Evolutionary conservation across 345 rosid species (phyloP).

Genomic region (Citrus glauca): DNA sequence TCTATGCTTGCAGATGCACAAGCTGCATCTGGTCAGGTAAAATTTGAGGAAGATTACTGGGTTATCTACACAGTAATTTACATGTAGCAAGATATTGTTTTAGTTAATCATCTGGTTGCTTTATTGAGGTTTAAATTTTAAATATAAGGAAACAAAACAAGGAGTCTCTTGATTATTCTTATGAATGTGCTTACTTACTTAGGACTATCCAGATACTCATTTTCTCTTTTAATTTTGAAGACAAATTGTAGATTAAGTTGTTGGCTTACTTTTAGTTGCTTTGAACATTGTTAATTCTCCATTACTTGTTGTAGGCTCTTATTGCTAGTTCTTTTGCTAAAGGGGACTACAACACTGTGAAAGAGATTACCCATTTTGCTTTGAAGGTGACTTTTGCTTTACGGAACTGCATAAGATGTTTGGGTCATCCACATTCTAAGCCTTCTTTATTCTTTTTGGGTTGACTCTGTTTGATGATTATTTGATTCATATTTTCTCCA

Average conservation of each 20-base stretch:
- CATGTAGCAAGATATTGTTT: not conserved
- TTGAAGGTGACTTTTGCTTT: conserved; percentile 27
- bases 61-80: not conserved
- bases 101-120: not conserved
- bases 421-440: not conserved
- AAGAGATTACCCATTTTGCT: conserved; percentile 31
- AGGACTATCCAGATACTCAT: too few species aligned
- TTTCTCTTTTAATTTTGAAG: not conserved
- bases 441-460: not conserved
- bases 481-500: conserved; percentile 13
- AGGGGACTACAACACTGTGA: conserved; percentile 31
- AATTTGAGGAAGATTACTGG: not conserved
- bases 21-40: conserved; percentile 37
- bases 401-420: not conserved
- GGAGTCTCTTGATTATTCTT: not conserved
- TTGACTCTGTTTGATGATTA: not conserved
- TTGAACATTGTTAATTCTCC: not conserved
- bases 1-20: conserved; percentile 41
- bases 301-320: conserved; percentile 33
- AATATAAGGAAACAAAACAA: not conserved
- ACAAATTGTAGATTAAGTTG: not conserved
- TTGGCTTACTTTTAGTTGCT: not conserved
- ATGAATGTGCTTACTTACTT: not conserved
- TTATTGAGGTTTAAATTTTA: not conserved
- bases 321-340: conserved; percentile 42